Evolutionary conservation across 129 eudicot genomes (phyloP), one percentile per base, ranked within the genome.

Genomic region (Tagetes erecta): DNA sequence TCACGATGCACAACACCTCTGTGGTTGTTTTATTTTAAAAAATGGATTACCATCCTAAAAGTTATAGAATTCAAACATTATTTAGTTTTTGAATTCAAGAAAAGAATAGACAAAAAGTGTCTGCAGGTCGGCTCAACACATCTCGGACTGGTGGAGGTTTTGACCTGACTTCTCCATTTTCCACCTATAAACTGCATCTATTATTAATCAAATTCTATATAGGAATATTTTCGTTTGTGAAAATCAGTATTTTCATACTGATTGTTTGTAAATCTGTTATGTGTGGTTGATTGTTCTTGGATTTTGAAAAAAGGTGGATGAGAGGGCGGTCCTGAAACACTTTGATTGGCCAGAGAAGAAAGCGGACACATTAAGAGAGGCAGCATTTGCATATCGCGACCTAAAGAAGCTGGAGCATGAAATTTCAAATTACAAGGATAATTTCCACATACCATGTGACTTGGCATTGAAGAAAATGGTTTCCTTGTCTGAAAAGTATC

Each of bases 271-370:
- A 13, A 47, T 30, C 44, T 52, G 6, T 52, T 27, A 62, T 30
- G 8, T 49, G 5, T 64, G 44, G 49, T 31, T 78, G 55, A 59
- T 51, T 51, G 57, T 46, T 80, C 40, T 58, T 64, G 5, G 69
- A 59, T n/a, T 63, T 31, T 62, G 45, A 13, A 71, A 40, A 53
- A 70, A 93, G 97, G 98, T 93, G 84, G 98, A 93, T 72, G 98
- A 93, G 73, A 84, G 97, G 76, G 98, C 98, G 45, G 98, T 93
- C 51, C 85, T 93, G 65, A 93, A 90, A 81, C 98, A 93, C 88
- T 93, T 93, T 46, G 95, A 93, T 40, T 93, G 98, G 97, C 98
- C 98, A 7, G 98, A 93, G 81, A 93, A 85, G 80, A 93, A 90
- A 80, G 96, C 96, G 1, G 98, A 93, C 73, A 90, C 97, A 4